Evolutionary conservation across 306 rosid genomes (phyloP).

Genomic region (Senna siamea): DNA sequence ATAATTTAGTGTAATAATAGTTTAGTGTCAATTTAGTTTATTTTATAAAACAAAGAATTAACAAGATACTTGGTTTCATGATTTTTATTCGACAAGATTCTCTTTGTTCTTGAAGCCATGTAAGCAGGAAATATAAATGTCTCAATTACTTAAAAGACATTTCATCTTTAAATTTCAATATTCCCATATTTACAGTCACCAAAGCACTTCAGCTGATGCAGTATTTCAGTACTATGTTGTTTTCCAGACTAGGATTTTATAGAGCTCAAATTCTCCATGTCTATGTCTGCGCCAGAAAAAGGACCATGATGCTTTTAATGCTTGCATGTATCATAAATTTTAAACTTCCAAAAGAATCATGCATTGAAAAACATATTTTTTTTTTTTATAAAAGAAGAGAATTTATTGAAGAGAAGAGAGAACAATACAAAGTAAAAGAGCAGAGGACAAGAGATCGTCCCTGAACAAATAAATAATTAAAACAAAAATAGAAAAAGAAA

Average conservation of each 20-base stretch:
- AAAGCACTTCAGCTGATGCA: slow-evolving; percentile 30
- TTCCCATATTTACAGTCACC: slow-evolving; percentile 11
- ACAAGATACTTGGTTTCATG: background rate
- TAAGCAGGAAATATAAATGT: background rate
- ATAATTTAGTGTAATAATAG: background rate
- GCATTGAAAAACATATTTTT: background rate
- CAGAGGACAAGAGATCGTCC: too few species aligned
- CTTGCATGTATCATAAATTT: slow-evolving; percentile 22
- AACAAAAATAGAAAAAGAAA: too few species aligned
- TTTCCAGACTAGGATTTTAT: slow-evolving; percentile 23
- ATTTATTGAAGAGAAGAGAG: too few species aligned
- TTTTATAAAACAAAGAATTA: background rate
- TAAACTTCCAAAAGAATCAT: slow-evolving; percentile 17
- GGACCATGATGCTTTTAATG: slow-evolving; percentile 17
- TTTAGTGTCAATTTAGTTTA: background rate
- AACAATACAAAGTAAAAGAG: too few species aligned
- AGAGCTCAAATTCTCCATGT: slow-evolving; percentile 23
- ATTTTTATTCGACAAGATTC: slow-evolving; percentile 1
- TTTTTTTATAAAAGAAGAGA: too few species aligned
- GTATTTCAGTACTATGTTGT: background rate
- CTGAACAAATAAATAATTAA: too few species aligned
- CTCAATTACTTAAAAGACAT: slow-evolving; percentile 5
- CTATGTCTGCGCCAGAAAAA: slow-evolving; percentile 12
- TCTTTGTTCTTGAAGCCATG: slow-evolving; percentile 22
- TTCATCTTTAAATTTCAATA: slow-evolving; percentile 6